phyloP scores from a whole-genome alignment of 108 stramenopile genomes.

The Parietichytrium sp. region DNA sequence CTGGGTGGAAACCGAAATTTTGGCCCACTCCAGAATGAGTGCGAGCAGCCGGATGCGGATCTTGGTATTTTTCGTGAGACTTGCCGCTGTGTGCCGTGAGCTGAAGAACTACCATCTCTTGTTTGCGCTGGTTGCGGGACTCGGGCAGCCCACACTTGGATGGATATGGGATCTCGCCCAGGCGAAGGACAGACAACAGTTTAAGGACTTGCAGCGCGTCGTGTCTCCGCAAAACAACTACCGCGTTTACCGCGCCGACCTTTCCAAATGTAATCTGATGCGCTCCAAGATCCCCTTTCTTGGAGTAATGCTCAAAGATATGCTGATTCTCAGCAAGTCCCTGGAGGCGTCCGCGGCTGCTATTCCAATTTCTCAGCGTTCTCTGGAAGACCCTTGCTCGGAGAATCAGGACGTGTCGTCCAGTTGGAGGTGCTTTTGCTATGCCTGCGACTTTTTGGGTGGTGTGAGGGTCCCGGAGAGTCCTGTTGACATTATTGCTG shows the following conservation, averaged over 20 bases:
- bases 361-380: no score
- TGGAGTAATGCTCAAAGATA: no score
- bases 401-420: no score
- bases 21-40: neutral
- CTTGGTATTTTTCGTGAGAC: neutral
- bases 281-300: no score
- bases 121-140: slow-evolving; percentile 26
- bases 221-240: slow-evolving; percentile 20
- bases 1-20: neutral
- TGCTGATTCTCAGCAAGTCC: no score
- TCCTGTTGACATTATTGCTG: no score
- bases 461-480: no score
- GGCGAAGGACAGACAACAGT: neutral
- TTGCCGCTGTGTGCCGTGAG: slow-evolving; percentile 12
- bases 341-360: no score
- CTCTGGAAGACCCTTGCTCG: no score
- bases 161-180: neutral
- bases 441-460: no score
- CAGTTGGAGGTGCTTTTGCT: no score
- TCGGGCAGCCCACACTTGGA: slow-evolving; percentile 9
- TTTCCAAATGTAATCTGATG: no score
- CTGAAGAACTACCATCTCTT: neutral
- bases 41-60: neutral
- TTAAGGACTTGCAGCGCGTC: slow-evolving; percentile 6
- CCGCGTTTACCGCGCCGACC: slow-evolving; percentile 19